These are phyloP conservation scores for Penicillium rolfsii DNA, from an alignment of 2,329 filamentous ascomycete genomes.

Conservation along the genomic window DNA sequence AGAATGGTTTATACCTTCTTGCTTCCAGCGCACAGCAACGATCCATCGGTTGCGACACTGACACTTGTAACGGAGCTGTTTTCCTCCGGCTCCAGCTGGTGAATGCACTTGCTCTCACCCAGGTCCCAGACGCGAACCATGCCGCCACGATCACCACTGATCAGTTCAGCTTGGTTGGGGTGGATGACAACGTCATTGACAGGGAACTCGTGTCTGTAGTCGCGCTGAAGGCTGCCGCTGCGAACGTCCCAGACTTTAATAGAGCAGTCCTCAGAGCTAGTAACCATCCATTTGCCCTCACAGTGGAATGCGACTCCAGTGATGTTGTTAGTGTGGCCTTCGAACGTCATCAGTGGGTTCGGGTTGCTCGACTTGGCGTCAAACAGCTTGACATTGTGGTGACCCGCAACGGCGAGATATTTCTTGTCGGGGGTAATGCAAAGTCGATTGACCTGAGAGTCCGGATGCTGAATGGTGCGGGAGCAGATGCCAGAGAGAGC, in stretches of 20 bases:
- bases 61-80: slow-evolving; percentile 93
- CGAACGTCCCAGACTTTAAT: slow-evolving; percentile 98
- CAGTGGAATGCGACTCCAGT: slow-evolving; percentile 98
- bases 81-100: slow-evolving; percentile 94
- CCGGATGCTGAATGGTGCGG: slow-evolving; percentile 94
- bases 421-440: slow-evolving; percentile 99
- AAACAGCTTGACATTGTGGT: slow-evolving; percentile 93
- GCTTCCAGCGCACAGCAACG: slow-evolving; percentile 89
- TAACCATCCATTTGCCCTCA: slow-evolving; percentile 99
- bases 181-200: slow-evolving; percentile 99
- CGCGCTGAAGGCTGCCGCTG: slow-evolving; percentile 82
- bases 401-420: slow-evolving; percentile 79
- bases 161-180: slow-evolving; percentile 96
- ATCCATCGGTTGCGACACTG: slow-evolving; percentile 92
- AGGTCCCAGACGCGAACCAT: slow-evolving; percentile 96
- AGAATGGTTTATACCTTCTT: slow-evolving; percentile 65
- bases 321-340: slow-evolving; percentile 93
- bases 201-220: slow-evolving; percentile 84
- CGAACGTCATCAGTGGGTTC: slow-evolving; percentile 87
- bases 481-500: slow-evolving; percentile 97
- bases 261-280: slow-evolving; percentile 92
- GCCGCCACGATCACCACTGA: slow-evolving; percentile 90
- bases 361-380: slow-evolving; percentile 99
- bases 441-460: slow-evolving; percentile 96
- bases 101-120: slow-evolving; percentile 94